Percentiles rank a stretch among this genome's conserved stretches.
Conservation (phyloP, 2,329 filamentous ascomycete species). For the Monilinia polystroma region DNA sequence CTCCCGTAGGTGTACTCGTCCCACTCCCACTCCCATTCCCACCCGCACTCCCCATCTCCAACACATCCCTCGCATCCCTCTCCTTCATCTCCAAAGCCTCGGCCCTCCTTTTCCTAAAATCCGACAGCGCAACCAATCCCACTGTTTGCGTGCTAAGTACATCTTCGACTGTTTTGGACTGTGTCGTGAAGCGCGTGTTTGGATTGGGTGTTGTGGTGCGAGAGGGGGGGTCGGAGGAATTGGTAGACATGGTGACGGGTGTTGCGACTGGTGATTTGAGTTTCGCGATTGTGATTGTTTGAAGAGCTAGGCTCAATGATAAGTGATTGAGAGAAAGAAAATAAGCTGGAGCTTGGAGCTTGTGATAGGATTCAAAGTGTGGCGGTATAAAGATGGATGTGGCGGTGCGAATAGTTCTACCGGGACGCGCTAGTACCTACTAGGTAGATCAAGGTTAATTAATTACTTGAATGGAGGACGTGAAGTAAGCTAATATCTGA, state of each 20-base stretch:
- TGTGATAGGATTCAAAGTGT: slow-evolving; percentile 2
- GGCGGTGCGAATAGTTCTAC: too few species aligned
- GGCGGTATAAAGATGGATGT: background rate
- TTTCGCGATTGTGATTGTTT: background rate
- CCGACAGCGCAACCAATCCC: slow-evolving; percentile 85
- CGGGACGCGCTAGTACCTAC: background rate
- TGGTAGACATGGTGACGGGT: slow-evolving; percentile 29
- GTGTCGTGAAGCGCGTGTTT: slow-evolving; percentile 36
- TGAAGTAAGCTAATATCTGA: background rate
- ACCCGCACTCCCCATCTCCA: slow-evolving; percentile 50
- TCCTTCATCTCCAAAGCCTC: slow-evolving; percentile 92
- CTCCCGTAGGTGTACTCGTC: slow-evolving; percentile 42
- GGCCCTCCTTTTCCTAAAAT: slow-evolving; percentile 93
- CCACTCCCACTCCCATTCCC: slow-evolving; percentile 32
- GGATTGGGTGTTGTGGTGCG: slow-evolving; percentile 38
- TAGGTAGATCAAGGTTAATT: background rate
- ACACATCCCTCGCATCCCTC: slow-evolving; percentile 72
- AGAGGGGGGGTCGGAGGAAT: slow-evolving; percentile 35
- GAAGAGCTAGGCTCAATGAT: background rate
- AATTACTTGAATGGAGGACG: background rate
- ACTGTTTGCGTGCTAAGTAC: slow-evolving; percentile 50
- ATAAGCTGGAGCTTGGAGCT: background rate
- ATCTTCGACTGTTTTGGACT: slow-evolving; percentile 40
- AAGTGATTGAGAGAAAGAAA: background rate
- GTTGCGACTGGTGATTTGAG: background rate